Evolutionary conservation across 495 filamentous ascomycete species (phyloP), one percentile per base, ranked within the genome.

Genomic region (Talaromyces wortmannii): DNA sequence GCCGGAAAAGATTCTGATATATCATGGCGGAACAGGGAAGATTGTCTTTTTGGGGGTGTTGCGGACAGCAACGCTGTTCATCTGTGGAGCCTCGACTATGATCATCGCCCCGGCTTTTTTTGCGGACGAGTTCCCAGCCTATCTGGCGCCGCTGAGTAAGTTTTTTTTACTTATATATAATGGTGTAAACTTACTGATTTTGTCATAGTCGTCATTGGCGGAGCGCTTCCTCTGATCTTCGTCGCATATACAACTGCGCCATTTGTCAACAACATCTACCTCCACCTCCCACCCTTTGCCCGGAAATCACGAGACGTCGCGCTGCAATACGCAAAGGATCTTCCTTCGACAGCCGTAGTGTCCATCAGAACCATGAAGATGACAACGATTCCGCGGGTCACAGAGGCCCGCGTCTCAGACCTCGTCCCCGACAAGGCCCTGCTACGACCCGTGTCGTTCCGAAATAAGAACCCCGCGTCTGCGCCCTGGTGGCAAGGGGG

Each of bases 311-410:
- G 74, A n/a, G 84, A 87, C 11, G 70, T 78, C 53, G 75, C 90
- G n/a, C 57, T 82, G 31, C 79, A 81, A 23, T 95, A 87, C 63
- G 76, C 78, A 0, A 76, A 77, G 50, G 77, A 76, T 29, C 70
- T 89, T 0, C 85, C 89, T 3, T 76, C 83, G 0, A 75, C 77
- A 7, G 84, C 87, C 1, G 75, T 73, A 29, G 61, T 96, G 2
- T 83, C 86, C 31, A 69, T 95, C 43, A 86, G 80, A 15, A 92
- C 86, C 12, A 84, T 91, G 75, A 84, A 82, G 23, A 72, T 86
- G 46, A 75, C 72, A 3, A 68, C 72, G 0, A 71, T 74, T 31
- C 73, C 73, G 1, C 67, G 72, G 2, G 64, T 63, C 16, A 73
- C 70, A 1, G 61, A 65, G 5, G 73, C 76, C 12, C 64, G 66